A percentile compares a stretch with the other conserved stretches of the same genome.
These are phyloP conservation scores for Leptographium procerum DNA, from an alignment of 2,329 filamentous ascomycete species.

Conservation along the genomic window DNA sequence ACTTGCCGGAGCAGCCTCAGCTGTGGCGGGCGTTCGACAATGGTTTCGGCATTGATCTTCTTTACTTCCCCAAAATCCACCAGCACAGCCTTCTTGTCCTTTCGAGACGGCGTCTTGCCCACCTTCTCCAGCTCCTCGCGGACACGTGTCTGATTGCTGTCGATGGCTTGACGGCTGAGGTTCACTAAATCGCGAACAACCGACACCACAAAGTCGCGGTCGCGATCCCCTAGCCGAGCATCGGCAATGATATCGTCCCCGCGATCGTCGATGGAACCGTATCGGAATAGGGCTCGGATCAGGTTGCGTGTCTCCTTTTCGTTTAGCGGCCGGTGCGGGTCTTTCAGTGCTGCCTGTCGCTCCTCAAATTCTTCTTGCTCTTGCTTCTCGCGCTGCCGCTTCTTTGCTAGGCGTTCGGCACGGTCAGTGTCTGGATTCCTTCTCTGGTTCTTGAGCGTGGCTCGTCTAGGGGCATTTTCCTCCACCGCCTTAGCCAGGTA, in stretches of 20 bases:
- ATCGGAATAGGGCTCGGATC: constrained; percentile 81
- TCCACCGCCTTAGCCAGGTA: constrained; percentile 75
- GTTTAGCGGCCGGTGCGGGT: constrained; percentile 79
- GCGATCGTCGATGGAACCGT: constrained; percentile 80
- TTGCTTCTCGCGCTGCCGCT: constrained; percentile 51
- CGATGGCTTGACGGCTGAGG: constrained; percentile 45
- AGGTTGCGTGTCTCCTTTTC: constrained; percentile 92
- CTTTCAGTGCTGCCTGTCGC: constrained; percentile 59
- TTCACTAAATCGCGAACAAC: constrained; percentile 65
- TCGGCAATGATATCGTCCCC: constrained; percentile 79
- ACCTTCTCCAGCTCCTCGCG: constrained; percentile 71
- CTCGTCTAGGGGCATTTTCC: constrained; percentile 73
- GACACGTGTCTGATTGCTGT: constrained; percentile 58
- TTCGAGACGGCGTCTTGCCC: constrained; percentile 81
- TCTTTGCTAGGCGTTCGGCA: constrained; percentile 53
- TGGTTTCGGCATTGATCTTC: constrained; percentile 90
- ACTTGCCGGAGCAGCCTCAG: constrained; percentile 73
- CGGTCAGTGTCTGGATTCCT: constrained; percentile 43
- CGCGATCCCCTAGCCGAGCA: constrained; percentile 72
- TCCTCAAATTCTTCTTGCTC: constrained; percentile 67
- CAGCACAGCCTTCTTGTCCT: constrained; percentile 92
- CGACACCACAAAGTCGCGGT: constrained; percentile 64
- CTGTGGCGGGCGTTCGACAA: constrained; percentile 81
- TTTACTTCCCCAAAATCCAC: constrained; percentile 92
- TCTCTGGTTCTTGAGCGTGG: constrained; percentile 45